Evolutionary conservation across 768 basidiomycete species (phyloP), one percentile per base, ranked within the genome.

Genomic region (Chalciporus pseudorubinellus): DNA sequence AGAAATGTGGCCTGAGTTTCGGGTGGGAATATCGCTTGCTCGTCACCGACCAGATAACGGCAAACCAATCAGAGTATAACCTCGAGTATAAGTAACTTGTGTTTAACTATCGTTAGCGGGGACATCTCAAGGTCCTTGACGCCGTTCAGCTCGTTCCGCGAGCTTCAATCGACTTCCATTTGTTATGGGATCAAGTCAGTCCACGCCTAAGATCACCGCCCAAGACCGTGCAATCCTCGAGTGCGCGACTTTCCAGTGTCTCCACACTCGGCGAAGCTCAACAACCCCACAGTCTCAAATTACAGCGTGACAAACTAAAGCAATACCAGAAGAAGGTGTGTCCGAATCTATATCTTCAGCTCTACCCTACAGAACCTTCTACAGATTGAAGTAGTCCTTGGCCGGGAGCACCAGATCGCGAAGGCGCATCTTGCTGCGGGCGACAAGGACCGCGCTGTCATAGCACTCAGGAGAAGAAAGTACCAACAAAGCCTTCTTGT

Each of bases 211-310:
- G 76, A 83, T 99, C 56, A 98, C 97, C 18, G 75, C 83, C 24
- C 95, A 95, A 64, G 97, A 99, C 70, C 83, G 87, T 57, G 95
- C 97, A 39, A 89, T 99, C 55, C 80, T 99, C 53, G 95, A 98
- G 95, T 98, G 57, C 67, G 90, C 79, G 20, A 59, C 24, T 49
- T 52, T 50, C 53, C 52, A 45, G 48, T 50, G 44, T 59, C 46
- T 47, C 33, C 59, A 33, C 11, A 48, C 46, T 43, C 55, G 55
- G 53, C 57, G 47, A 67, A 22, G 48, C 46, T 60, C 58, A 60
- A 54, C 55, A 16, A 22, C 16, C 48, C 46, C 64, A 26, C 68
- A 98, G 95, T 66, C 80, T 99, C 59, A 98, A 99, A 72, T 70
- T 97, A 41, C 97, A 99, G 69, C 80, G 97, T 29, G 97, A 99